Conservation (phyloP, 768 basidiomycete species). For the Auriscalpium vulgare region DNA sequence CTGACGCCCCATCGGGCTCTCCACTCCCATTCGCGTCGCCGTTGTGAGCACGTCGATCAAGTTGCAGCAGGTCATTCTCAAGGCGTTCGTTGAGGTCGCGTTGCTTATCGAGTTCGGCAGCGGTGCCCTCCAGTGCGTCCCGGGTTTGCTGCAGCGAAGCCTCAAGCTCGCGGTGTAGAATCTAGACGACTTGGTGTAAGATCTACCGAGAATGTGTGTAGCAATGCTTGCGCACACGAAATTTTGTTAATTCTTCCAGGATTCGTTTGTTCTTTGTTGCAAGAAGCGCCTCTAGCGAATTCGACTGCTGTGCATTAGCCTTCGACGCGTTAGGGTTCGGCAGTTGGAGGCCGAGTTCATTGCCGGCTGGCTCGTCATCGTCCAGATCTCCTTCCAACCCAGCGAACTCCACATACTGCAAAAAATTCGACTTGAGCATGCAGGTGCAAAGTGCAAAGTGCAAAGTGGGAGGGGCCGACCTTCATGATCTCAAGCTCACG, state of each 20-base stretch:
- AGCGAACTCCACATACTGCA: constrained; percentile 91
- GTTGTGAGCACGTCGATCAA: constrained; percentile 54
- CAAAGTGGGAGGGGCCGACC: constrained; percentile 33
- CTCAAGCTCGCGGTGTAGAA: constrained; percentile 78
- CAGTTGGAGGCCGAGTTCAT: constrained; percentile 51
- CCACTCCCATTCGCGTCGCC: constrained; percentile 21
- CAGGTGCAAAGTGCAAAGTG: neutral
- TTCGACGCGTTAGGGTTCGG: constrained; percentile 89
- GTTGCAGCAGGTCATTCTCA: constrained; percentile 81
- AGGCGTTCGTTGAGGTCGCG: constrained; percentile 79
- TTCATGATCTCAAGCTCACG: constrained; percentile 98
- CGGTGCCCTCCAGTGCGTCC: constrained; percentile 48
- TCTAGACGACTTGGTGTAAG: constrained; percentile 33
- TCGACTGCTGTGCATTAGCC: constrained; percentile 64
- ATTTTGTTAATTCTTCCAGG: constrained; percentile 85
- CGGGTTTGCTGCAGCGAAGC: constrained; percentile 50
- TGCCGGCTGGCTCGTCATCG: constrained; percentile 34
- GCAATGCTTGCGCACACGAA: constrained; percentile 50
- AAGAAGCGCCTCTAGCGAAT: constrained; percentile 84
- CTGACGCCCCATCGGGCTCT: constrained; percentile 17
- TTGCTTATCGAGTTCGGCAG: constrained; percentile 69
- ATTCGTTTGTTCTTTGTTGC: constrained; percentile 92
- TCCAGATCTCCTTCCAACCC: constrained; percentile 75
- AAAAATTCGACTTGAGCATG: neutral
- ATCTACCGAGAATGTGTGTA: neutral